These are phyloP conservation scores for Aspergillus sp. DNA, from an alignment of 2,329 filamentous ascomycete genomes.

Conservation along the genomic window DNA sequence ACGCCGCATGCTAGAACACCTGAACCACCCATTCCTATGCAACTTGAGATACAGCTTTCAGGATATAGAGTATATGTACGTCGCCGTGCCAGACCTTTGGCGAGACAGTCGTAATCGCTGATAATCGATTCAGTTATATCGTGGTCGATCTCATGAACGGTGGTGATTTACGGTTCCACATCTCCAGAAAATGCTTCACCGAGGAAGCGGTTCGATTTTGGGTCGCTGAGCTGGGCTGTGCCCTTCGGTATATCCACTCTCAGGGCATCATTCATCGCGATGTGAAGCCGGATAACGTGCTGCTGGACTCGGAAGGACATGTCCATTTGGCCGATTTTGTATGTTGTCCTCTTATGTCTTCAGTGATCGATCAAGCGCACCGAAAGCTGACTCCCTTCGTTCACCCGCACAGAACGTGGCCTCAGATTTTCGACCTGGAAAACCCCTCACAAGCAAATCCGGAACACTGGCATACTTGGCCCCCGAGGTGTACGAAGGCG, in stretches of 20 bases:
- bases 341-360: conserved; percentile 37
- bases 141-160: conserved; percentile 98
- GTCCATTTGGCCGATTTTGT: conserved; percentile 98
- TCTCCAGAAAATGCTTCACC: conserved; percentile 95
- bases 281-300: conserved; percentile 87
- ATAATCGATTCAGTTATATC: conserved; percentile 61
- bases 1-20: conserved; percentile 93
- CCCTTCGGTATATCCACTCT: conserved; percentile 78
- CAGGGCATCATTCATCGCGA: conserved; percentile 90
- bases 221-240: conserved; percentile 92
- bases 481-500: conserved; percentile 89
- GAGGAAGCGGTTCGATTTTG: conserved; percentile 96
- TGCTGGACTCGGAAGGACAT: conserved; percentile 85
- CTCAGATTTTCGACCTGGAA: conserved; percentile 82
- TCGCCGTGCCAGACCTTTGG: neutral
- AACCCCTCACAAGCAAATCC: conserved; percentile 88
- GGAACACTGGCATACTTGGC: conserved; percentile 94
- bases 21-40: conserved; percentile 97
- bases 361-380: neutral
- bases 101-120: neutral
- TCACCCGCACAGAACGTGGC: conserved; percentile 74
- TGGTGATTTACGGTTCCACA: conserved; percentile 94
- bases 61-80: conserved; percentile 97
- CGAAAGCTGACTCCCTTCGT: conserved; percentile 9
- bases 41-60: conserved; percentile 99